Conservation (phyloP, 129 eudicot species). For the Flaveria robusta region DNA sequence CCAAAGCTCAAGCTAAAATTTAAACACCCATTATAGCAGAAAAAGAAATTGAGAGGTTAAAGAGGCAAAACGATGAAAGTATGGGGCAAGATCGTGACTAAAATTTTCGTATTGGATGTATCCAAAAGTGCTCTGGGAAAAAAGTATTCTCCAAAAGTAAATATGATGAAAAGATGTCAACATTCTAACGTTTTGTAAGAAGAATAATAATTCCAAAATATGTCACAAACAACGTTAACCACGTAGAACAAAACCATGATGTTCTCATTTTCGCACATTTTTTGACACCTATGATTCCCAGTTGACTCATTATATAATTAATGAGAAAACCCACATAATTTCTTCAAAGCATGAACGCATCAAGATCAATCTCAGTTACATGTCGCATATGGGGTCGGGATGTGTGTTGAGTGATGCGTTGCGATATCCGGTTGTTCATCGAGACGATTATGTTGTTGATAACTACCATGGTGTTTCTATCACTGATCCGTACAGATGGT, state of each 20-base stretch:
- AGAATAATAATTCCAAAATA: constrained; percentile 7
- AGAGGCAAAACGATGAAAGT: not conserved
- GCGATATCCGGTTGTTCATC: constrained; percentile 58
- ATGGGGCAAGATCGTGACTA: not conserved
- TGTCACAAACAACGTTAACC: constrained; percentile 12
- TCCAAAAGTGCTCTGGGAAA: not conserved
- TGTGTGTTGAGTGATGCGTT: constrained; percentile 38
- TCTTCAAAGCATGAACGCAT: constrained; percentile 8
- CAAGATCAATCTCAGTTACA: not conserved
- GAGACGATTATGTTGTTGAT: constrained; percentile 73
- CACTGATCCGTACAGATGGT: constrained; percentile 94
- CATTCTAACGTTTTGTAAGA: constrained; percentile 24
- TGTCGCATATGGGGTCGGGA: constrained; percentile 56
- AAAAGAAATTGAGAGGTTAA: not conserved
- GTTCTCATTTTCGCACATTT: constrained; percentile 38
- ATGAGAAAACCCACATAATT: not conserved
- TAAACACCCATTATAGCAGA: not conserved
- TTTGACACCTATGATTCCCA: constrained; percentile 11
- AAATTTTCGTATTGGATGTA: not conserved
- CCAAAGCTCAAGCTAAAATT: not conserved
- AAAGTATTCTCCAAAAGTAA: not conserved
- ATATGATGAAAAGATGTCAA: constrained; percentile 42
- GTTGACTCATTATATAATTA: constrained; percentile 3
- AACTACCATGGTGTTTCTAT: constrained; percentile 71
- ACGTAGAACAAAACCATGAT: constrained; percentile 27